Base-by-base conservation (phyloP, 169 alveolate genomes). In the Eimeria necatrix region DNA sequence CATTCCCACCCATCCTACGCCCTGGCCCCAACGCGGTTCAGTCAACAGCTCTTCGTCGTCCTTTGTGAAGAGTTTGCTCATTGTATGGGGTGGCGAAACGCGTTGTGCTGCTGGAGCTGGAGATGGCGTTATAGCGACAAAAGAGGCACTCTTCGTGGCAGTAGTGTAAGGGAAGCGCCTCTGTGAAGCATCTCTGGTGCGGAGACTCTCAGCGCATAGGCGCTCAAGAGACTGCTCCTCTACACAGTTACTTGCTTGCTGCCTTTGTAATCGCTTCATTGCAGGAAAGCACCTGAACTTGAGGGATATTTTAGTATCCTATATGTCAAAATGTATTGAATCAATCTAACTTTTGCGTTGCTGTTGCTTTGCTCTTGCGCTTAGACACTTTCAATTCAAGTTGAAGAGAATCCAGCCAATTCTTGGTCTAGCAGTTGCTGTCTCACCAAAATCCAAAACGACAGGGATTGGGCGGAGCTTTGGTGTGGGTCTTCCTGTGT, bases 1-100 rank as follows among this genome's bases (percentile, higher is more conserved):
- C 32, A 49, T 20, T 46, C 80, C 22, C 46, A 85, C 93, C 93
- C 93, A 85, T 85, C 93, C 93, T 46, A 85, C 93, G 48, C 93
- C 81, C 0, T 85, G 12, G 60, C 61, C 81, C 81, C 78, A 61
- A 22, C 16, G 83, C 64, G 49, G 64, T 61, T 22, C 81, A 0
- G 56, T 4, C 61, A 5, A 46, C 4, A n/a, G 46, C 0, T 9
- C 8, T 20, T 26, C 64, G 9, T 6, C 81, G 22, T 60, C 20
- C 81, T 24, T 46, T 20, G 24, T 3, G 52, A 3, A 41, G 6
- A 49, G 78, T 46, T 41, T 53, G 64, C 7, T 48, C 51, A 51
- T 32, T 20, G 46, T 8, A 61, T 12, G 51, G 4, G 14, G 24
- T n/a, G 60, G 41, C 48, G 20, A 7, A n/a, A 3, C 10, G 4